Percentiles rank a stretch among this genome's conserved stretches.
Conservation (phyloP, 2,329 filamentous ascomycete species). For the Sporothrix brasiliensis region DNA sequence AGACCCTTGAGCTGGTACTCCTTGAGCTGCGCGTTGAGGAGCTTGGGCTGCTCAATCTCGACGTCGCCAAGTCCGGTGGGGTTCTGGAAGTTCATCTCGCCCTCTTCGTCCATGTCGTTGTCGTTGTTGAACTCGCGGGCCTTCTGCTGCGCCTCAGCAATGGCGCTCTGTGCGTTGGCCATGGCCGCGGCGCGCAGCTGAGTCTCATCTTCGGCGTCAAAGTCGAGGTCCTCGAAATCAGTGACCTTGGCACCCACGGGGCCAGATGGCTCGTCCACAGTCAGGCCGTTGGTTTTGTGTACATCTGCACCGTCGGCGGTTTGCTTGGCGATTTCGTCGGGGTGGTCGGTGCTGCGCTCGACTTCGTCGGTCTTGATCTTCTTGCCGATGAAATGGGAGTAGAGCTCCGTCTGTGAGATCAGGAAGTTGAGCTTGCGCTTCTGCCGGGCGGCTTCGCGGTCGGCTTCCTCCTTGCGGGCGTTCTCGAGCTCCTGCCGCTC, state of each 20-base stretch:
- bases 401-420: constrained; percentile 97
- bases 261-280: constrained; percentile 58
- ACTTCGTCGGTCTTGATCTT: constrained; percentile 98
- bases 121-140: constrained; percentile 88
- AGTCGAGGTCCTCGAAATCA: constrained; percentile 91
- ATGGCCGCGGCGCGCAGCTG: constrained; percentile 80
- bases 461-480: constrained; percentile 93
- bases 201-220: constrained; percentile 91
- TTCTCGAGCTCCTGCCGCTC: constrained; percentile 96
- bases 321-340: constrained; percentile 65
- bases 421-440: constrained; percentile 99
- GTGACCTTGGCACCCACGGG: constrained; percentile 72
- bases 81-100: constrained; percentile 99
- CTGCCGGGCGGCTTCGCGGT: constrained; percentile 94
- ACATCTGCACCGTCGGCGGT: constrained; percentile 37
- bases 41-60: constrained; percentile 89
- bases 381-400: constrained; percentile 99
- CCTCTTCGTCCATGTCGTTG: constrained; percentile 77
- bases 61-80: constrained; percentile 92
- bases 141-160: constrained; percentile 90
- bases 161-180: constrained; percentile 94
- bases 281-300: constrained; percentile 47
- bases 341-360: constrained; percentile 84
- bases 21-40: constrained; percentile 91
- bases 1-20: constrained; percentile 99